A percentile compares a stretch with the other conserved stretches of the same genome.
These are phyloP conservation scores for Leccinum broughii DNA, from an alignment of 768 basidiomycete species.

Conservation along the genomic window DNA sequence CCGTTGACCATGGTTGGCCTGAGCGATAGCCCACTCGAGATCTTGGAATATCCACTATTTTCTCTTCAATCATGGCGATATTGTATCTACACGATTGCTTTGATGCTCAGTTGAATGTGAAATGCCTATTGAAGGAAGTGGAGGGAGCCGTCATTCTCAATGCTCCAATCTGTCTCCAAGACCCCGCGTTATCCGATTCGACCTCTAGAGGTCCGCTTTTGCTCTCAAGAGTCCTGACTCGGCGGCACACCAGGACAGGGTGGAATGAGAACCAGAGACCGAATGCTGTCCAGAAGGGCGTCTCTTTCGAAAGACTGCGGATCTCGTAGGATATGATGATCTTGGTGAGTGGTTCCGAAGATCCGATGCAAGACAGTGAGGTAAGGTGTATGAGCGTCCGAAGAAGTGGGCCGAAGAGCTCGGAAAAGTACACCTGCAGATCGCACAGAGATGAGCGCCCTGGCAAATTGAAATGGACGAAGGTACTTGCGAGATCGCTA, in stretches of 20 bases:
- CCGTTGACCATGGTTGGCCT: conserved; percentile 87
- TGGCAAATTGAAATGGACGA: not conserved
- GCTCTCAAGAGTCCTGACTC: not conserved
- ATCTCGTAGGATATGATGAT: conserved; percentile 77
- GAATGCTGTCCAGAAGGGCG: conserved; percentile 76
- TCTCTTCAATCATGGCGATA: conserved; percentile 98
- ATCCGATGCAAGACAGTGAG: conserved; percentile 43
- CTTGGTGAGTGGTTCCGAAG: conserved; percentile 21
- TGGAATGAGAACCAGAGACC: conserved; percentile 73
- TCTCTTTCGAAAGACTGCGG: conserved; percentile 70
- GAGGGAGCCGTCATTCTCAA: no score
- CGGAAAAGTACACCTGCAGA: conserved; percentile 79
- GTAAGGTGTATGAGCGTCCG: conserved; percentile 74
- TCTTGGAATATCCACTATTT: conserved; percentile 77
- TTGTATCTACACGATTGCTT: conserved; percentile 81
- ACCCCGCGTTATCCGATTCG: not conserved
- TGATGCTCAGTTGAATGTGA: conserved; percentile 78
- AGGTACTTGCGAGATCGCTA: conserved; percentile 72
- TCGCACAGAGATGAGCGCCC: not conserved
- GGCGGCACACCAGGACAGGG: conserved; percentile 46
- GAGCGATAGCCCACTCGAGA: conserved; percentile 72
- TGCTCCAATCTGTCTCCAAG: conserved; percentile 46
- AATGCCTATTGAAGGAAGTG: no score
- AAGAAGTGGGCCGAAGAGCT: conserved; percentile 74
- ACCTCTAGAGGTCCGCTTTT: not conserved